Percentiles rank a stretch among this genome's conserved stretches.
These are phyloP conservation scores for Kitagawia praeruptora DNA, from an alignment of 129 eudicot genomes.

Conservation along the genomic window DNA sequence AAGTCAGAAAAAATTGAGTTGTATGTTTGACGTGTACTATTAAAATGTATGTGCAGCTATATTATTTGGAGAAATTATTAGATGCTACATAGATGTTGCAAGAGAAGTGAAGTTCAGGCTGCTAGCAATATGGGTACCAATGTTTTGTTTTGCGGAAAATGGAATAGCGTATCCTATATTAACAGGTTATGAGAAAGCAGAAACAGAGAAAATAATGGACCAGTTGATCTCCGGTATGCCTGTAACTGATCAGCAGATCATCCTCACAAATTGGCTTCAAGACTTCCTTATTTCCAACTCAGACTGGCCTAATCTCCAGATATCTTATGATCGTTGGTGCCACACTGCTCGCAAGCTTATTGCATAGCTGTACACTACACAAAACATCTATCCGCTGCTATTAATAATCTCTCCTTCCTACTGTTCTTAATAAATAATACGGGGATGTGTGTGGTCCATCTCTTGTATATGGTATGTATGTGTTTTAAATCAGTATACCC, in stretches of 20 bases:
- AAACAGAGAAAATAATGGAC: slow-evolving; percentile 27
- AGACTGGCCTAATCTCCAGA: slow-evolving; percentile 39
- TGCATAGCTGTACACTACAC: neutral
- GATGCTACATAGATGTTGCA: slow-evolving; percentile 7
- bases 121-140: slow-evolving; percentile 28
- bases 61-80: slow-evolving; percentile 18
- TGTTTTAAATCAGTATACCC: neutral
- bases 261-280: slow-evolving; percentile 34
- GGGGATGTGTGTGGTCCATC: neutral
- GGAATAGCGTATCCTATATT: slow-evolving; percentile 23
- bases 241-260: slow-evolving; percentile 23
- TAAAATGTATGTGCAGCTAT: slow-evolving; percentile 8
- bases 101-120: slow-evolving; percentile 26
- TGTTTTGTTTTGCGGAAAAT: slow-evolving; percentile 25
- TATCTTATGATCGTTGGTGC: slow-evolving; percentile 32
- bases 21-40: neutral
- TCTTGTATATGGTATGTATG: neutral
- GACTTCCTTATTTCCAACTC: slow-evolving; percentile 22
- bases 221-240: slow-evolving; percentile 24
- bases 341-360: slow-evolving; percentile 23
- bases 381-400: neutral
- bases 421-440: neutral
- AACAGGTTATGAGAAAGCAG: slow-evolving; percentile 25
- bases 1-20: neutral
- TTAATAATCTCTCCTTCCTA: neutral